phyloP scores from a whole-genome alignment of 371 early-diverging fungal genomes.

The Rhizopus arrhizus region DNA sequence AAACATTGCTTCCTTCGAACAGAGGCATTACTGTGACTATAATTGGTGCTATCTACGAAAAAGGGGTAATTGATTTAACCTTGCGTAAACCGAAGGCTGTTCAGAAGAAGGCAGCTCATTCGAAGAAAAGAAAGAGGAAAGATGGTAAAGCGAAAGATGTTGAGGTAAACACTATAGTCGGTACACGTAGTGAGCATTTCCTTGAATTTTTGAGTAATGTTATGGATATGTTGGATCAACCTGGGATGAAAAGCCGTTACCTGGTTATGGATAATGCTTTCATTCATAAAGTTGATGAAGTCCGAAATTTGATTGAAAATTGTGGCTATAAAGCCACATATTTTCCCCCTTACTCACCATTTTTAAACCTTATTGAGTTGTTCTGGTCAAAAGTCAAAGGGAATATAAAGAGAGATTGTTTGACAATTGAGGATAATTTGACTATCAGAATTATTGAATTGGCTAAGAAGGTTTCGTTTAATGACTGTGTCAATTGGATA shows the following conservation, averaged over 20 bases:
- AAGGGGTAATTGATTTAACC: too few species aligned
- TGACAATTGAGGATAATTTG: slow-evolving; percentile 22
- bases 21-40: slow-evolving; percentile 12
- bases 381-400: too few species aligned
- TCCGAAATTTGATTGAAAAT: slow-evolving; percentile 13
- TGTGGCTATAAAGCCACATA: slow-evolving; percentile 11
- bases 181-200: slow-evolving; percentile 23
- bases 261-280: slow-evolving; percentile 22
- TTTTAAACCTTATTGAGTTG: too few species aligned
- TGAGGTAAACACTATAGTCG: slow-evolving; percentile 17
- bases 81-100: too few species aligned
- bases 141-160: slow-evolving; percentile 7
- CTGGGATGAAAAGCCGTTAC: slow-evolving; percentile 13
- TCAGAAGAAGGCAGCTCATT: slow-evolving; percentile 8
- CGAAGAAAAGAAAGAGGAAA: slow-evolving; percentile 13
- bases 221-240: slow-evolving; percentile 20
- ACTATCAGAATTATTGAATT: slow-evolving; percentile 20
- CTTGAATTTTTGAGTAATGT: slow-evolving; percentile 13
- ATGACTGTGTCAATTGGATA: slow-evolving; percentile 23
- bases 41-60: too few species aligned
- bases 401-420: slow-evolving; percentile 16
- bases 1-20: slow-evolving; percentile 2
- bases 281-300: slow-evolving; percentile 16
- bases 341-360: too few species aligned
- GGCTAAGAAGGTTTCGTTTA: slow-evolving; percentile 9